These are phyloP conservation scores for Entoloma clypeatum DNA, from an alignment of 1,284 basidiomycete genomes.

Conservation along the genomic window DNA sequence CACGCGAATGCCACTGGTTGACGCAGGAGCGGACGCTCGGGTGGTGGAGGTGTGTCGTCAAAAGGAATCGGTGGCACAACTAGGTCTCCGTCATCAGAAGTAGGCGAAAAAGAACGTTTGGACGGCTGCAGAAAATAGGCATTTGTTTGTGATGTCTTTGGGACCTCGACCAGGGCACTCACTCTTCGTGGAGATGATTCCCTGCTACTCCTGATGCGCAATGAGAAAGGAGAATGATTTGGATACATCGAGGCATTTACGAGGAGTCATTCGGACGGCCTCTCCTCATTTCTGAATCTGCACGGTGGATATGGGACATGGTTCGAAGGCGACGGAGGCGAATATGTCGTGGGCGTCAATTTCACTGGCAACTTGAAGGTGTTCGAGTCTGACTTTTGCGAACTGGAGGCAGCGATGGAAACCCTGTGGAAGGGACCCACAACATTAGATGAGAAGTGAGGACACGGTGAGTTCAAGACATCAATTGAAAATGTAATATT, in stretches of 20 bases:
- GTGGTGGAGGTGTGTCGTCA: slow-evolving; percentile 45
- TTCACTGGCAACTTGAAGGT: slow-evolving; percentile 2
- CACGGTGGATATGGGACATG: slow-evolving; percentile 14
- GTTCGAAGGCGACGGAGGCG: neutral
- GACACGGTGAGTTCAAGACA: neutral
- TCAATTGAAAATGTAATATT: neutral
- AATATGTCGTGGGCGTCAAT: neutral
- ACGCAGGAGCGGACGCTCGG: slow-evolving; percentile 47
- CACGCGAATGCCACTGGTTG: slow-evolving; percentile 49
- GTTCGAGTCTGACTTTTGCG: slow-evolving; percentile 5
- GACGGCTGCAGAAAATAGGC: slow-evolving; percentile 26
- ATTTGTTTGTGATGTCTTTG: slow-evolving; percentile 5
- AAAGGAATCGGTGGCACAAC: slow-evolving; percentile 34
- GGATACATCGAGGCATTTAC: slow-evolving; percentile 18
- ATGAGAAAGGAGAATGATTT: neutral
- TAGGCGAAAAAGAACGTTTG: slow-evolving; percentile 47
- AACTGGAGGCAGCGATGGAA: slow-evolving; percentile 1
- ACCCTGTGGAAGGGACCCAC: slow-evolving; percentile 9
- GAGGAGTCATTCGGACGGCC: slow-evolving; percentile 28
- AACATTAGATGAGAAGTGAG: slow-evolving; percentile 12
- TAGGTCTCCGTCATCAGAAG: slow-evolving; percentile 47
- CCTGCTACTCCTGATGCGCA: slow-evolving; percentile 44
- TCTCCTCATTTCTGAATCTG: slow-evolving; percentile 21
- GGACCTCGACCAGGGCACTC: slow-evolving; percentile 25
- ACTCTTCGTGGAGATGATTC: slow-evolving; percentile 49